Percentiles rank a stretch among this genome's conserved stretches.
Conservation (phyloP, 2,329 filamentous ascomycete species). For the Sporothrix pseudoabietina region DNA sequence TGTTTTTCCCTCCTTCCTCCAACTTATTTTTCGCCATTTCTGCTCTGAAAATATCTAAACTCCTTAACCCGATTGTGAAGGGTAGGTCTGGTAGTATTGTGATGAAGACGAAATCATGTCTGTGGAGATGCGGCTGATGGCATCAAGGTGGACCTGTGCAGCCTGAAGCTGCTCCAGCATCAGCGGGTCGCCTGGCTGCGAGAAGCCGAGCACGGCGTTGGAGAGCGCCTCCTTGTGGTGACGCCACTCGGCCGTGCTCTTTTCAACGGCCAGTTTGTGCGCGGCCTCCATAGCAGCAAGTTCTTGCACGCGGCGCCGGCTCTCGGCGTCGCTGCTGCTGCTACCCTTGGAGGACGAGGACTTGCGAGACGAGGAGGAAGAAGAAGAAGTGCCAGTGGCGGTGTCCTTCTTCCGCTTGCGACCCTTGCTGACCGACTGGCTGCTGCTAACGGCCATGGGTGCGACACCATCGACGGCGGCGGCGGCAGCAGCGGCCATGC, state of each 20-base stretch:
- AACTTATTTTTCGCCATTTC: background rate
- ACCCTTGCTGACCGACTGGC: slow-evolving; percentile 50
- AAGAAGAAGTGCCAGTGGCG: slow-evolving; percentile 41
- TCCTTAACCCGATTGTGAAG: background rate
- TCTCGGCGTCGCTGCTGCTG: slow-evolving; percentile 36
- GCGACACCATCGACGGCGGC: slow-evolving; percentile 29
- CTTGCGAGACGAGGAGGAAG: slow-evolving; percentile 36
- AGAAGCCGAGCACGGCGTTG: slow-evolving; percentile 55
- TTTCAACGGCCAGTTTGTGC: slow-evolving; percentile 38
- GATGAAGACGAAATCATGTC: slow-evolving; percentile 9
- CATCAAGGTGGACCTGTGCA: slow-evolving; percentile 53
- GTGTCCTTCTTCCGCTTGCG: slow-evolving; percentile 62
- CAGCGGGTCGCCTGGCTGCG: slow-evolving; percentile 54
- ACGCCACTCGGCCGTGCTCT: slow-evolving; percentile 58
- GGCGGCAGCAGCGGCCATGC: background rate
- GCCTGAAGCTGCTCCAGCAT: slow-evolving; percentile 57
- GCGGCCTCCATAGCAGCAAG: slow-evolving; percentile 42
- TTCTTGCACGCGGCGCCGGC: slow-evolving; percentile 27
- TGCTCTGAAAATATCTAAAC: background rate
- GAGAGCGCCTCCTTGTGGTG: slow-evolving; percentile 66
- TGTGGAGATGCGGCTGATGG: slow-evolving; percentile 55
- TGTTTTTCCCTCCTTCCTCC: background rate
- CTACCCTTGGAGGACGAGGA: slow-evolving; percentile 35
- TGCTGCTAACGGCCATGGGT: slow-evolving; percentile 29
- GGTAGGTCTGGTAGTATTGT: background rate